Evolutionary conservation across 768 basidiomycete genomes (phyloP).

Genomic region (Suillus fuscotomentosus): DNA sequence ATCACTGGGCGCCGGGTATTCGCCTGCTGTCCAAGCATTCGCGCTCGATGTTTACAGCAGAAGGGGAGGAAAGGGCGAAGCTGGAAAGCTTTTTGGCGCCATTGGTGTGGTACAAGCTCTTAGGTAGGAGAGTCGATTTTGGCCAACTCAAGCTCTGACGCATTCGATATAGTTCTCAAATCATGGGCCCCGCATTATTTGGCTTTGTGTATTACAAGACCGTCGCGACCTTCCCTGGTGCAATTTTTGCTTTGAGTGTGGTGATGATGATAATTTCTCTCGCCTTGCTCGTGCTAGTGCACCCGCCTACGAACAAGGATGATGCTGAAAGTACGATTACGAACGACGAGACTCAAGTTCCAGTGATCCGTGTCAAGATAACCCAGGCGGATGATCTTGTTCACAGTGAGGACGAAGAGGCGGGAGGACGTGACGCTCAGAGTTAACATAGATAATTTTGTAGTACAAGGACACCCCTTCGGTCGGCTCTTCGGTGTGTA

Average conservation of each 20-base stretch:
- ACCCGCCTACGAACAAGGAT: constrained; percentile 28
- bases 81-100: constrained; percentile 78
- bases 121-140: constrained; percentile 37
- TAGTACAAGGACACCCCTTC: not conserved
- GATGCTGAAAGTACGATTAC: not conserved
- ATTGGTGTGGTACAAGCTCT: constrained; percentile 73
- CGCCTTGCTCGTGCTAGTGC: constrained; percentile 45
- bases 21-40: constrained; percentile 68
- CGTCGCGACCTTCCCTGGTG: constrained; percentile 64
- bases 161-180: constrained; percentile 46
- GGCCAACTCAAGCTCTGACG: not conserved
- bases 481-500: too few relatives aligned
- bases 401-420: constrained; percentile 6
- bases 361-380: not conserved
- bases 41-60: constrained; percentile 63
- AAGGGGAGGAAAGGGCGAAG: constrained; percentile 53
- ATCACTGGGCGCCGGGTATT: constrained; percentile 61
- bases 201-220: constrained; percentile 71
- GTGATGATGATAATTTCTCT: constrained; percentile 41
- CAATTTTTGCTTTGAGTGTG: constrained; percentile 63
- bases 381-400: constrained; percentile 4
- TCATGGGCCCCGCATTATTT: constrained; percentile 72
- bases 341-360: constrained; percentile 1
- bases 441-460: not conserved
- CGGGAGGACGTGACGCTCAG: not conserved